Base-by-base conservation (phyloP, 371 early-diverging fungal species). In the Rhizopus microsporus region DNA sequence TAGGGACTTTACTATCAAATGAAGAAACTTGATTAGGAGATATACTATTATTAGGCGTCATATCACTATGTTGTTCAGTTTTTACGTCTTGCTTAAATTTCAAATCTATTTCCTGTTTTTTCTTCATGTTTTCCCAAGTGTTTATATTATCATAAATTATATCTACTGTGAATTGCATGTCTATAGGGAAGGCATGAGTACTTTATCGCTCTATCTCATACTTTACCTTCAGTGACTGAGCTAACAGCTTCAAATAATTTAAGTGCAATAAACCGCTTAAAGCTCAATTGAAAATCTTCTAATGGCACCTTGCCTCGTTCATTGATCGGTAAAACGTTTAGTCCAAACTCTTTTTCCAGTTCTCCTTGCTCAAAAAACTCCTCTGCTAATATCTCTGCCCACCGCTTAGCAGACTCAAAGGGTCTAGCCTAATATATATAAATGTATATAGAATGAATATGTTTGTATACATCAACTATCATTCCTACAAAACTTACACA, bases 291-390 rank as follows among this genome's bases (percentile, higher is more conserved):
- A 39, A 74, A 79, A 45, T 76, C 68, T 35, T 66, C 75, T 50
- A 75, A 42, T 3, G 51, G 33, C 15, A 76, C 54, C 34, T 74
- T 74, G 9, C 73, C 77, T 52, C 77, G 56, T 42, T 79, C 64
- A 46, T 76, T 74, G 13, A 75, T 70, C 0, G 80, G 75, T 39
- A 76, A 46, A 0, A 74, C 73, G 5, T 59, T 54, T 29, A 86
- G 56, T 0, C 83, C 85, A 31, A 88, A 66, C 59, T 83, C 81
- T 56, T 75, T 78, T 65, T 90, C 90, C n/a, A 84, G 59, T 52
- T 88, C 86, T 3, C 87, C 88, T 64, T 90, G 90, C 49, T 77
- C 75, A 44, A 70, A 74, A 56, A 84, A 86, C 57, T 89, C 89
- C 53, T 86, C 81, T 50, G 82, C 58, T 7, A 89, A 63, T 2